A percentile compares a stretch with the other conserved stretches of the same genome.
Evolutionary conservation across 257 asterid genomes (phyloP).

Genomic region (Cynanchum wilfordii): DNA sequence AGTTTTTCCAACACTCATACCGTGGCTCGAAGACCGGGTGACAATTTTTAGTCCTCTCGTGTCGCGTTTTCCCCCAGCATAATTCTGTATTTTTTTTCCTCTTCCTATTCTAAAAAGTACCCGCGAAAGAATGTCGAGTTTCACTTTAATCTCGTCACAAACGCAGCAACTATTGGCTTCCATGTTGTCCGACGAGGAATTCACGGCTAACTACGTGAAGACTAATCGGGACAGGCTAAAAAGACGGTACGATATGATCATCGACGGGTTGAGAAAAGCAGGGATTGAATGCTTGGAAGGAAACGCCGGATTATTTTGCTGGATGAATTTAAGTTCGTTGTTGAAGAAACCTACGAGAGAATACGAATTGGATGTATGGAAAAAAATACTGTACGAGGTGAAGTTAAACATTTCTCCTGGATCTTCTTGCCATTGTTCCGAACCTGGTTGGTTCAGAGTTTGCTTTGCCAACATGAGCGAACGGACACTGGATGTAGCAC

Average conservation of each 20-base stretch:
- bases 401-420: constrained; percentile 46
- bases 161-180: constrained; percentile 40
- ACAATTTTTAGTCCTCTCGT: too few species aligned
- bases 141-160: constrained; percentile 43
- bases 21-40: too few species aligned
- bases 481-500: constrained; percentile 36
- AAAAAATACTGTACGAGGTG: constrained; percentile 29
- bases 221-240: constrained; percentile 33
- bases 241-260: constrained; percentile 24
- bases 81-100: too few species aligned
- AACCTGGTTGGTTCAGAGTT: constrained; percentile 54
- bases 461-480: constrained; percentile 52
- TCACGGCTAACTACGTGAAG: constrained; percentile 26
- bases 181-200: constrained; percentile 30
- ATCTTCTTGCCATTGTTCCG: constrained; percentile 48
- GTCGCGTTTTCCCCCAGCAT: too few species aligned
- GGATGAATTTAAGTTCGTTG: constrained; percentile 42
- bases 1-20: too few species aligned
- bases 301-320: constrained; percentile 47
- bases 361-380: constrained; percentile 39
- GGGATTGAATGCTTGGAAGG: constrained; percentile 40
- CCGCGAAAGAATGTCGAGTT: constrained; percentile 51
- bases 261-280: constrained; percentile 27
- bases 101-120: too few species aligned
- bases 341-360: constrained; percentile 31